A percentile compares a stretch with the other conserved stretches of the same genome.
Conservation (phyloP, 1,139 yeast species). For the Diutina ranongensis region DNA sequence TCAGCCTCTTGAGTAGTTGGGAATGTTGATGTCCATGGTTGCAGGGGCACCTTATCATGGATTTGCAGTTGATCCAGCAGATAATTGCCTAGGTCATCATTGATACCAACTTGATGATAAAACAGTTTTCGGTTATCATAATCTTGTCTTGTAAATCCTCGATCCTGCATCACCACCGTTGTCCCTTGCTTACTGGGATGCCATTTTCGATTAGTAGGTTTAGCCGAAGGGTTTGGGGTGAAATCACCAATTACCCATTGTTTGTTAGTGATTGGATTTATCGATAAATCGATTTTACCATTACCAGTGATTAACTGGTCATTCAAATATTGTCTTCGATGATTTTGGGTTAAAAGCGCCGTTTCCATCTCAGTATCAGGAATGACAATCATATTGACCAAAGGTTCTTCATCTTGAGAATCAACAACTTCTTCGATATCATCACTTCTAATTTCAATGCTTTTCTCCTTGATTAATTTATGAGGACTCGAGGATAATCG, state of each 20-base stretch:
- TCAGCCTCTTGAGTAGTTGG: not conserved
- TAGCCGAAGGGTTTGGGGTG: not conserved
- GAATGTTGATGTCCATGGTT: not conserved
- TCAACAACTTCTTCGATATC: not conserved
- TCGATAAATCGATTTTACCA: not conserved
- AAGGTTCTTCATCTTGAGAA: slow-evolving; percentile 4
- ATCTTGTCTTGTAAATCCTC: not conserved
- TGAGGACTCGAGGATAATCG: not conserved
- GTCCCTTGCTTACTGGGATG: not conserved
- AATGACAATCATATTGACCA: not conserved
- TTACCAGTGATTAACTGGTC: not conserved
- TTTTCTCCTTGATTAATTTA: not conserved
- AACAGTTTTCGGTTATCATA: not conserved
- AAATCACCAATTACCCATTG: not conserved
- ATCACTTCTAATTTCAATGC: not conserved
- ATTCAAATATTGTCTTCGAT: not conserved
- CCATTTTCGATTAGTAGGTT: not conserved
- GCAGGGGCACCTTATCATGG: slow-evolving; percentile 4
- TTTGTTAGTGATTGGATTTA: not conserved
- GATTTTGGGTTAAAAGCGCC: not conserved
- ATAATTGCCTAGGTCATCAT: not conserved
- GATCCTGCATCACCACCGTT: not conserved
- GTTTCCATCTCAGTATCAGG: not conserved
- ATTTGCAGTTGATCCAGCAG: not conserved
- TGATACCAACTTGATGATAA: not conserved